These are phyloP conservation scores for Xylaria sp. DNA, from an alignment of 2,329 filamentous ascomycete genomes.

Conservation along the genomic window DNA sequence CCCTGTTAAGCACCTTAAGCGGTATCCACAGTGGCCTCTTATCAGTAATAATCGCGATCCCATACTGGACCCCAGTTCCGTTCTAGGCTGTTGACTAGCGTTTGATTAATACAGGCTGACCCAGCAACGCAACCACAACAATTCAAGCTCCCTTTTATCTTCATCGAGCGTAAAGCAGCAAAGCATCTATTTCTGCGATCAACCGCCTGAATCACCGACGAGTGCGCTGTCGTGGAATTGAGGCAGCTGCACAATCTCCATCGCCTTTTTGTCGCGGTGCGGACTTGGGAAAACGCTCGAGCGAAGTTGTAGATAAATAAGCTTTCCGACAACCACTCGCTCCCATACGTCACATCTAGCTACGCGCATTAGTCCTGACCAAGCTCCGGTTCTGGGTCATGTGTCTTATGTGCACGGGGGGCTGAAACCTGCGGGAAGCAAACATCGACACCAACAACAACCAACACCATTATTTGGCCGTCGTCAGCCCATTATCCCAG, in stretches of 20 bases:
- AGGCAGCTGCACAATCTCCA: not conserved
- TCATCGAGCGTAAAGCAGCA: not conserved
- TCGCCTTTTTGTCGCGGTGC: not conserved
- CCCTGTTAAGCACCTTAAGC: not conserved
- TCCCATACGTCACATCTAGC: constrained; percentile 21
- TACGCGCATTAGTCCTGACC: constrained; percentile 15
- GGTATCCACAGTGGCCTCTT: not conserved
- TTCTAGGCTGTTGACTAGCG: constrained; percentile 9
- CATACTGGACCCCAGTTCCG: constrained; percentile 1
- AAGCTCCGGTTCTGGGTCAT: constrained; percentile 22
- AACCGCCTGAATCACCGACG: not conserved
- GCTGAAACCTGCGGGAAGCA: constrained; percentile 2
- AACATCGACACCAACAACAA: not conserved
- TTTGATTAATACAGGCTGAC: constrained; percentile 30
- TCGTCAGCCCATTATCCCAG: not conserved
- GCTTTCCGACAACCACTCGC: not conserved
- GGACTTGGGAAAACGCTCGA: too few relatives aligned
- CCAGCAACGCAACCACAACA: constrained; percentile 40
- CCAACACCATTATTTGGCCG: not conserved
- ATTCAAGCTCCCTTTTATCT: constrained; percentile 5
- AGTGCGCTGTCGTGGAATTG: not conserved
- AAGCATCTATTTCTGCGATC: not conserved
- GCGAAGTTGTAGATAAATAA: constrained; percentile 2
- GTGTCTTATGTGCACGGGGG: constrained; percentile 12
- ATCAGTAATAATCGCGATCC: constrained; percentile 13